Conservation (phyloP, 805 yeast genomes). For the Vanderwaltozyma yarrowii region DNA sequence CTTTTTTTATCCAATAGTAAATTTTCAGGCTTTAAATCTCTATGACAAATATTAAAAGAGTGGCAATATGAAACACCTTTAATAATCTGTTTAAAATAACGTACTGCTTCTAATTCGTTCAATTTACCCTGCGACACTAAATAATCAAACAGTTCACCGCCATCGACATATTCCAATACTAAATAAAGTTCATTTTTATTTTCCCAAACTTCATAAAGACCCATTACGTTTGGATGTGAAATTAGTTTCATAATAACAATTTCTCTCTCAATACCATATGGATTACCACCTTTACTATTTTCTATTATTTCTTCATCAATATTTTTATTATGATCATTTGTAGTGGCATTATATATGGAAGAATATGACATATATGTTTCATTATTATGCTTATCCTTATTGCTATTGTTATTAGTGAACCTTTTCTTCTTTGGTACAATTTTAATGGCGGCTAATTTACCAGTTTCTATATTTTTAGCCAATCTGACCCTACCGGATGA, state of each 20-base stretch:
- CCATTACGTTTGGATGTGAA: conserved; percentile 88
- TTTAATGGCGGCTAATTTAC: conserved; percentile 74
- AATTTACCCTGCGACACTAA: conserved; percentile 60
- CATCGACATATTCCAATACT: conserved; percentile 75
- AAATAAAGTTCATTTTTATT: conserved; percentile 79
- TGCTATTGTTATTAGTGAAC: conserved; percentile 30
- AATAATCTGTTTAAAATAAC: conserved; percentile 66
- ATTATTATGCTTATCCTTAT: neutral
- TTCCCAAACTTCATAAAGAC: conserved; percentile 96
- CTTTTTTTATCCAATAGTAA: conserved; percentile 52
- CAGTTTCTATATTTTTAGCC: conserved; percentile 59
- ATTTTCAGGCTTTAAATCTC: conserved; percentile 79
- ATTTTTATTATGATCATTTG: conserved; percentile 4
- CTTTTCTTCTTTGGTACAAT: conserved; percentile 54
- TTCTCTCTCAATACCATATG: conserved; percentile 95
- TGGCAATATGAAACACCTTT: conserved; percentile 76
- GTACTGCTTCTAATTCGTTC: conserved; percentile 63
- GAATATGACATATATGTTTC: conserved; percentile 3
- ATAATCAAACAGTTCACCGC: conserved; percentile 77
- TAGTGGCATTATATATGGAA: conserved; percentile 5
- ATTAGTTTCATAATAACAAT: conserved; percentile 94
- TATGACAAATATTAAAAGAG: conserved; percentile 68
- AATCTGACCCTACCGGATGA: conserved; percentile 73
- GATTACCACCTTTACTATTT: conserved; percentile 26
- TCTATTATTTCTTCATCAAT: conserved; percentile 5